Base-by-base conservation (phyloP, 306 rosid genomes). In the Acacia confusa region DNA sequence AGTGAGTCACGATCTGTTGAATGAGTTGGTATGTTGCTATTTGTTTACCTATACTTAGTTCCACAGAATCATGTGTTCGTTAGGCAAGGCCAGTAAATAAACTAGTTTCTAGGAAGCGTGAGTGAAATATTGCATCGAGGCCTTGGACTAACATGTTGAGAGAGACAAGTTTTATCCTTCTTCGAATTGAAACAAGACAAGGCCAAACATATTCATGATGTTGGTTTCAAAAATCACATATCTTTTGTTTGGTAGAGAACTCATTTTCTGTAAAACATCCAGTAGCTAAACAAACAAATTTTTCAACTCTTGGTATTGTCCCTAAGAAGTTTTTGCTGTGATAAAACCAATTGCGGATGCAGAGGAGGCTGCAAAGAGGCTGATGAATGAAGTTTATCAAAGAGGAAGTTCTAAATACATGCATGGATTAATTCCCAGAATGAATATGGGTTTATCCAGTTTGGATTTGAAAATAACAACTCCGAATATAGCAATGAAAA, bases 321-420 rank as follows among this genome's bases (percentile, higher is more conserved):
- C 81, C 40, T 87, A 93, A 91, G 97, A 93, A 78, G 98, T 97
- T 8, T 98, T 95, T 58, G 86, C 91, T 13, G 92, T 95, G 98
- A 91, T 86, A 20, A 93, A 93, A 83, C 91, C 91, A 74, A 90
- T 93, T 68, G 89, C 83, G 79, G 99, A 93, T 34, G 92, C 98
- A 24, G 94, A 95, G 85, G 96, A 89, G 61, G 97, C 97, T 2
- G 97, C 99, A 6, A 94, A 93, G 89, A 90, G 96, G 84, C 79
- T 95, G 87, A 89, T 93, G 95, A 89, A 84, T 83, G 99, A 95
- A 89, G 99, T 98, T 79, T 88, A 90, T 67, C 97, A 91, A 81
- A 85, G 98, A 88, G 98, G 99, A 25, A 95, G 97, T 77, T 88
- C 98, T 52, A 97, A 93, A 84, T 90, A 7, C 40, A 5, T 36